Evolutionary conservation across 495 filamentous ascomycete species (phyloP), one percentile per base, ranked within the genome.

Genomic region (Penicillium pulvis): DNA sequence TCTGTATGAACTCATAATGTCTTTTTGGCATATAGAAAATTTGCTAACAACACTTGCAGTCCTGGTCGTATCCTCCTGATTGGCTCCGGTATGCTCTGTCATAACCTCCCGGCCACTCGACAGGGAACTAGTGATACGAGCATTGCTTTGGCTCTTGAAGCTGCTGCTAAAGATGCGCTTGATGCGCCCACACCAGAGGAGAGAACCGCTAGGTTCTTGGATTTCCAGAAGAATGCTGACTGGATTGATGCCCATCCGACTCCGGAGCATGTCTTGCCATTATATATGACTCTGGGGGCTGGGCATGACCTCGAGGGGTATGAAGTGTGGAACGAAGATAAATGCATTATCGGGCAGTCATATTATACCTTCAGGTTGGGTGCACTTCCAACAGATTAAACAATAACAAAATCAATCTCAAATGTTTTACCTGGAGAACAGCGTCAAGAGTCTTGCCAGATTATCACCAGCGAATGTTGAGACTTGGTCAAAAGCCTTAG

Each of bases 191-290:
- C 44, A 0, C 44, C 44, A 12, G 10, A 12, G 12, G 44, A 47
- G 12, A 24, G 44, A 14, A 47, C 44, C 12, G 19, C 20, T 2
- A 47, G 44, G 24, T 47, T 47, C 8, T 26, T 47, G 44, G 44
- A 11, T 26, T 26, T 47, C 7, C 44, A 47, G 9, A 47, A 3
- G 1, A 19, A 16, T n/a, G 19, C 9, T 3, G 44, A 47, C n/a
- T 47, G 44, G 44, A 26, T 47, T 26, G 20, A 23, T 24, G 44
- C 44, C n/a, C 44, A 47, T n/a, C 44, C 44, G 20, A 47, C 44
- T 4, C 19, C 20, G 2, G 44, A 47, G 26, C 44, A 47, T 14
- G 44, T 47, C 2, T 26, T 47, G 9, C 44, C 44, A 5, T 47
- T 47, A 24, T 47, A 47, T 26, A 47, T 47, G 44, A 47, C 44